A percentile compares a stretch with the other conserved stretches of the same genome.
Conservation (phyloP, 805 yeast species). For the Schizosaccharomyces lindneri region DNA sequence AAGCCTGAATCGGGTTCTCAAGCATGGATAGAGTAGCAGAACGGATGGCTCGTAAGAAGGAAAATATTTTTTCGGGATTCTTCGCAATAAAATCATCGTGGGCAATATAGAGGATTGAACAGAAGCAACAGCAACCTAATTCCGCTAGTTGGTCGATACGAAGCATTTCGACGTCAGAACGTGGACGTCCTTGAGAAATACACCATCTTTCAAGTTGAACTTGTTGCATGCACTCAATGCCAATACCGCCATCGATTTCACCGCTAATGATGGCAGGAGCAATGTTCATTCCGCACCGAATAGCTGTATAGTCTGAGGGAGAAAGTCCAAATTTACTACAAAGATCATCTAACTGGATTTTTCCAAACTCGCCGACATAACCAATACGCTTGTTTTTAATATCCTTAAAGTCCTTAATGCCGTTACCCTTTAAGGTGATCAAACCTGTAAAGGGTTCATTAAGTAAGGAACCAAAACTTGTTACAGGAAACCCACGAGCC, state of each 20-base stretch:
- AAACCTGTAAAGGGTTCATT: constrained; percentile 37
- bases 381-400: constrained; percentile 30
- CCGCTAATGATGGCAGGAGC: constrained; percentile 31
- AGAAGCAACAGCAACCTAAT: constrained; percentile 34
- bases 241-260: constrained; percentile 31
- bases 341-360: constrained; percentile 31
- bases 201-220: constrained; percentile 30
- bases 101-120: constrained; percentile 28
- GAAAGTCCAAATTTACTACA: constrained; percentile 32
- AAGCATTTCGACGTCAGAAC: constrained; percentile 27
- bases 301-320: constrained; percentile 31
- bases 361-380: constrained; percentile 35
- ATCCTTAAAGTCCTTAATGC: constrained; percentile 28
- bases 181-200: constrained; percentile 20
- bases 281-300: constrained; percentile 36
- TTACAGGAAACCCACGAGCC: constrained; percentile 33
- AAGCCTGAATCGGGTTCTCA: constrained; percentile 21
- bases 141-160: constrained; percentile 32
- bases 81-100: constrained; percentile 25
- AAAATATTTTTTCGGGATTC: constrained; percentile 23
- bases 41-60: constrained; percentile 25
- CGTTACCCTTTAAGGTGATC: constrained; percentile 25
- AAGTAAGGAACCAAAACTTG: constrained; percentile 28
- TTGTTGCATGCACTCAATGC: constrained; percentile 35
- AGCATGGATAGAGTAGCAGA: constrained; percentile 26